Evolutionary conservation across 2,329 filamentous ascomycete species (phyloP), one percentile per base, ranked within the genome.

Genomic region (Xylariaceae sp.): DNA sequence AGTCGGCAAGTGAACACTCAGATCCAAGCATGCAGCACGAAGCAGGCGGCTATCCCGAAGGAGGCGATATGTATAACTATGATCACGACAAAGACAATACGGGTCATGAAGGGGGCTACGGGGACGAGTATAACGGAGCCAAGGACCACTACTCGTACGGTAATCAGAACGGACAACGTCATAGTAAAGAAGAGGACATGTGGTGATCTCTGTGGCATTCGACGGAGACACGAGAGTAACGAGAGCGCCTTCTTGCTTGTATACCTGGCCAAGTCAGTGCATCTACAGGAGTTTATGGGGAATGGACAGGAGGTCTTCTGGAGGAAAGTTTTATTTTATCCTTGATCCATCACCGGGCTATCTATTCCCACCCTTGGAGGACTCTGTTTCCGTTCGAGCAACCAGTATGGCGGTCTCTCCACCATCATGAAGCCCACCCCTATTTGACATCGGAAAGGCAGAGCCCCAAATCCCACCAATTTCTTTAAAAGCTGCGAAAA

Each of bases 51-150:
- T 81, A 81, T 62, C 76, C 80, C 57, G 78, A 82, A 63, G 78
- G 80, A 62, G 78, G 78, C 61, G 79, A 81, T 62, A 80, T 80
- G 45, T 82, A 81, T 63, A 78, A 82, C 67, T 80, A 82, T 62
- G 78, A 80, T 58, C 78, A 80, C 59, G 74, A 74, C 59, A 75
- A 72, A 50, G 76, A 78, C 50, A 76, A 79, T 50, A 74, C 73
- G 59, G 72, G 67, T 49, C 74, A 77, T 55, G 67, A 73, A 48
- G 68, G 66, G 57, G 77, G 74, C 59, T 74, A 72, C 61, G 57
- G 51, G 45, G 66, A 70, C 50, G 64, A 66, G 49, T 70, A 77
- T 39, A 71, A 69, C 11, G 65, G 59, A 15, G 61, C 62, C 51
- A 70, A 69, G 57, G 67, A 70, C 52, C 69, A 69, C 49, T 72